These are phyloP conservation scores for Aegle marmelos DNA, from an alignment of 345 rosid species.

Conservation along the genomic window DNA sequence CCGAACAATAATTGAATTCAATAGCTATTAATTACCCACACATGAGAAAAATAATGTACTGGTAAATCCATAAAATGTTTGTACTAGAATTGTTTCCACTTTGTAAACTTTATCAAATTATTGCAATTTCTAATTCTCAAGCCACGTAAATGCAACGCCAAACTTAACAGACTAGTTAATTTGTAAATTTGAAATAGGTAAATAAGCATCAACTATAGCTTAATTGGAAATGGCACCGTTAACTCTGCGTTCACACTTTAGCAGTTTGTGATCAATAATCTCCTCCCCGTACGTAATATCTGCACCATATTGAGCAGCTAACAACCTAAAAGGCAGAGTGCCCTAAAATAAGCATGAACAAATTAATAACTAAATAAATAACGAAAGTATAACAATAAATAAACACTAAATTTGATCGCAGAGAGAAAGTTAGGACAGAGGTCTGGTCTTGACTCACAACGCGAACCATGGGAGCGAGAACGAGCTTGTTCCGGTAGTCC, in stretches of 20 bases:
- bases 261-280: constrained; percentile 73
- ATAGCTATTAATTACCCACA: neutral
- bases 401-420: neutral
- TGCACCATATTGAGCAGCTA: constrained; percentile 88
- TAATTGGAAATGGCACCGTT: constrained; percentile 42
- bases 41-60: too few species aligned
- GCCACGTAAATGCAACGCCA: neutral
- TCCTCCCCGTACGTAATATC: constrained; percentile 93
- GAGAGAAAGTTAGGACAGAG: neutral
- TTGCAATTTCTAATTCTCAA: neutral
- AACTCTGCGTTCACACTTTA: constrained; percentile 67
- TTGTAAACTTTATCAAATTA: neutral
- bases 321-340: constrained; percentile 68
- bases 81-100: too few species aligned
- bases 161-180: neutral
- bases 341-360: constrained; percentile 42
- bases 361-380: neutral
- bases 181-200: too few species aligned
- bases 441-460: constrained; percentile 49
- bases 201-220: too few species aligned
- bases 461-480: constrained; percentile 98
- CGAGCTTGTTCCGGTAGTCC: constrained; percentile 80
- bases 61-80: neutral
- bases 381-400: neutral
- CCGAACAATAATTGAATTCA: neutral